Conservation (phyloP, 2,329 filamentous ascomycete genomes). For the Chaetothyriales sp. region DNA sequence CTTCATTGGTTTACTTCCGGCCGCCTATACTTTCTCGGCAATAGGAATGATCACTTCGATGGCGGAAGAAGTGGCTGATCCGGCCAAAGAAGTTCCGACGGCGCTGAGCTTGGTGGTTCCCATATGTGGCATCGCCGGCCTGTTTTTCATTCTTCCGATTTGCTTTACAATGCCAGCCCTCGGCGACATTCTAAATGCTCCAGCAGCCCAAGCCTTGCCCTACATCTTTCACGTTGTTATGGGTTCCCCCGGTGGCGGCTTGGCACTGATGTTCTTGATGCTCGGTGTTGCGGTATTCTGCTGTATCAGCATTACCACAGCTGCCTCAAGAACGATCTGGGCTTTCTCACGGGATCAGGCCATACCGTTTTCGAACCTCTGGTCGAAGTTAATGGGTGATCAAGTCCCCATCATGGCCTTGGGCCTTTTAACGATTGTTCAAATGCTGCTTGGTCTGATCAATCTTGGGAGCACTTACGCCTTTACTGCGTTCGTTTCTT, state of each 20-base stretch:
- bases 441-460: conserved; percentile 38
- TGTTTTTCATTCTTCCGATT: conserved; percentile 43
- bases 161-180: conserved; percentile 38
- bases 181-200: conserved; percentile 32
- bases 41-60: conserved; percentile 51
- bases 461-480: conserved; percentile 36
- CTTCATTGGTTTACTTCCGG: conserved; percentile 48
- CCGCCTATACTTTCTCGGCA: conserved; percentile 45
- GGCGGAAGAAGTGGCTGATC: conserved; percentile 46
- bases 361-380: conserved; percentile 47
- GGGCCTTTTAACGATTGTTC: conserved; percentile 45
- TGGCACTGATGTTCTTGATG: conserved; percentile 38
- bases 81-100: conserved; percentile 39
- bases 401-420: conserved; percentile 55
- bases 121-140: conserved; percentile 39
- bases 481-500: conserved; percentile 39
- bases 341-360: conserved; percentile 62
- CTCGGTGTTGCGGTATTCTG: conserved; percentile 40
- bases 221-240: conserved; percentile 39
- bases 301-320: conserved; percentile 40
- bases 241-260: conserved; percentile 35
- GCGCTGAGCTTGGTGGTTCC: conserved; percentile 41
- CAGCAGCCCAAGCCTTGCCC: conserved; percentile 36
- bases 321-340: conserved; percentile 43
- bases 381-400: conserved; percentile 44